Evolutionary conservation across 805 yeast genomes (phyloP), one percentile per base, ranked within the genome.

Genomic region (Novakomyces olei): DNA sequence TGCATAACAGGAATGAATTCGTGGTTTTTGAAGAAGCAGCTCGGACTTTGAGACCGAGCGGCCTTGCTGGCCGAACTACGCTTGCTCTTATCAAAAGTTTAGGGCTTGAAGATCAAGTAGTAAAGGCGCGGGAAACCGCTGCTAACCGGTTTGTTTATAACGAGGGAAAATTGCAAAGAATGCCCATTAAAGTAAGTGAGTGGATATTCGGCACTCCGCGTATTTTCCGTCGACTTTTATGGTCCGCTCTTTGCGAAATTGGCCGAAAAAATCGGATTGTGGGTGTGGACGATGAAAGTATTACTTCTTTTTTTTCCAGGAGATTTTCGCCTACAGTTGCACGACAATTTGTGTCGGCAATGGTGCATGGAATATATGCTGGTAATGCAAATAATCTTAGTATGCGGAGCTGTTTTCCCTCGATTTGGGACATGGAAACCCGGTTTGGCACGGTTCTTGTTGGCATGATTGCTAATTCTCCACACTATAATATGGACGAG

Each of bases 281-380:
- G 34, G 24, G 14, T 26, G 14, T 43, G 0, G 42, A 53, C 4
- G 95, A 83, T 46, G 94, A 81, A 53, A 60, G 74, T 6, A 69
- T 85, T 1, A 71, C 66, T 29, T 55, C 63, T 2, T 79, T 80
- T 44, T 48, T 83, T 23, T 46, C 55, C 2, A 57, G 95, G 40
- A 53, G 94, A 38, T 72, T 81, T 47, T 83, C 83, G 2, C 56
- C 58, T 5, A 44, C 46, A 1, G 34, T 53, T 7, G 50, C 73
- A 4, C 55, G 58, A 5, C 71, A 77, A 32, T 52, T 85, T 9
- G 53, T 76, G 15, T 76, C 92, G 50, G 96, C 93, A 0, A 54
- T 81, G 3, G 58, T 75, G 48, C 80, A 81, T 45, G 98, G 98
- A 0, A 70, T 88, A 1, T 85, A 81, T 50, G 94, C 92, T 1